Conservation (phyloP, 306 rosid genomes). For the Canavalia gladiata region DNA sequence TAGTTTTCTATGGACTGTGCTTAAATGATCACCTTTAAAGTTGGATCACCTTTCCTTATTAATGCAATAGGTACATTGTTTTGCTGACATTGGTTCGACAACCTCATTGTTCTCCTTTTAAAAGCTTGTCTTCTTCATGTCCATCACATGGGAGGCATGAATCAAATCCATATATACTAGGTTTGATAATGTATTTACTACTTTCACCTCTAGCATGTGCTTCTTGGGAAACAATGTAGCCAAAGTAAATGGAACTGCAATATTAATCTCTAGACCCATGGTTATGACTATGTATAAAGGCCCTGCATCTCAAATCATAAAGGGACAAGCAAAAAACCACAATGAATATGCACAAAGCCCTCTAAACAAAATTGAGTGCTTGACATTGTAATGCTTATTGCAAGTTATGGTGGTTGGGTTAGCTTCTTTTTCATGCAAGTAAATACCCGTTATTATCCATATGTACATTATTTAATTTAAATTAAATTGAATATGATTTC, state of each 20-base stretch:
- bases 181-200: too few species aligned
- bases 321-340: conserved; percentile 43
- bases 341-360: conserved; percentile 51
- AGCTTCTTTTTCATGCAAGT: conserved; percentile 94
- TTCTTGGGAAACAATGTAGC: conserved; percentile 58
- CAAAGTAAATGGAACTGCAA: conserved; percentile 78
- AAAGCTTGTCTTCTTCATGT: too few species aligned
- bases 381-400: conserved; percentile 80
- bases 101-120: too few species aligned
- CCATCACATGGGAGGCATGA: too few species aligned
- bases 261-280: conserved; percentile 92
- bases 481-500: neutral
- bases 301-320: conserved; percentile 64
- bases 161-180: too few species aligned
- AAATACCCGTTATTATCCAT: neutral
- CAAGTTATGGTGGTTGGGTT: conserved; percentile 83
- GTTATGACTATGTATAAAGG: conserved; percentile 97
- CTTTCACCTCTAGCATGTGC: too few species aligned
- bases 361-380: conserved; percentile 74
- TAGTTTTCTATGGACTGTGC: too few species aligned
- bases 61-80: too few species aligned
- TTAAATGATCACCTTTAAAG: too few species aligned
- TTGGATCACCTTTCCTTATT: too few species aligned
- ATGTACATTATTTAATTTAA: neutral
- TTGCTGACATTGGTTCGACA: too few species aligned